A percentile compares a stretch with the other conserved stretches of the same genome.
phyloP scores from a whole-genome alignment of 1,284 basidiomycete genomes.

The Sanghuangporus sanghuang region DNA sequence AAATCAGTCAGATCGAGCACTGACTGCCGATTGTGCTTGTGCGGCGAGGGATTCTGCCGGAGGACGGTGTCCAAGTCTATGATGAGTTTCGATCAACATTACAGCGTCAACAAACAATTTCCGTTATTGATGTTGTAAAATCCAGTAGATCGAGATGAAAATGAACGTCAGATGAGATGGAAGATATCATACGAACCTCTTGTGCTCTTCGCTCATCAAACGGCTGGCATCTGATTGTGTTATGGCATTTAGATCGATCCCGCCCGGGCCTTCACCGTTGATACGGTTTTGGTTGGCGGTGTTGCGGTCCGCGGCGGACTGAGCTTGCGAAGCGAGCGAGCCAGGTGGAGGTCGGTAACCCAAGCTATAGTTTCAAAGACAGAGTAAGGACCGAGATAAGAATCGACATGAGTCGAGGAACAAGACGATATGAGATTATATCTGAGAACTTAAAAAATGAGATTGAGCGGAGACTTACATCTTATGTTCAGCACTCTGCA shows the following conservation, averaged over 20 bases:
- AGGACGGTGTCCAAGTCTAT: constrained; percentile 14
- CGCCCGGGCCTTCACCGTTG: constrained; percentile 6
- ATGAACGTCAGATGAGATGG: neutral
- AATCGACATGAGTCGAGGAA: no score
- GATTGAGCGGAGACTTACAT: neutral
- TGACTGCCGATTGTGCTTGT: constrained; percentile 13
- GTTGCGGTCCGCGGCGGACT: constrained; percentile 13
- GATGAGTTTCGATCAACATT: no score
- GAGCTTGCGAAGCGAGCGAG: constrained; percentile 17
- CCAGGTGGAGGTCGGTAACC: constrained; percentile 15
- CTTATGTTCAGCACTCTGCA: constrained; percentile 19
- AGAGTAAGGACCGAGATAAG: neutral
- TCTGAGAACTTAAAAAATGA: neutral
- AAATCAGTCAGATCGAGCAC: neutral
- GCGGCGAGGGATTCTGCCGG: constrained; percentile 15
- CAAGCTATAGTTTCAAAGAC: neutral
- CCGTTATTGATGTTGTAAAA: no score
- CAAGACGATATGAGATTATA: neutral
- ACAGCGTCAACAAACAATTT: no score
- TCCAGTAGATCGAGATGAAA: neutral
- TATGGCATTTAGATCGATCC: neutral
- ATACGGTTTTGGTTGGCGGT: neutral
- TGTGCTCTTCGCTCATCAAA: constrained; percentile 12
- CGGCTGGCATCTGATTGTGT: constrained; percentile 6
- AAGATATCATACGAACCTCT: neutral